These are phyloP conservation scores for Cordyceps sp. DNA, from an alignment of 2,329 filamentous ascomycete species.

Conservation along the genomic window DNA sequence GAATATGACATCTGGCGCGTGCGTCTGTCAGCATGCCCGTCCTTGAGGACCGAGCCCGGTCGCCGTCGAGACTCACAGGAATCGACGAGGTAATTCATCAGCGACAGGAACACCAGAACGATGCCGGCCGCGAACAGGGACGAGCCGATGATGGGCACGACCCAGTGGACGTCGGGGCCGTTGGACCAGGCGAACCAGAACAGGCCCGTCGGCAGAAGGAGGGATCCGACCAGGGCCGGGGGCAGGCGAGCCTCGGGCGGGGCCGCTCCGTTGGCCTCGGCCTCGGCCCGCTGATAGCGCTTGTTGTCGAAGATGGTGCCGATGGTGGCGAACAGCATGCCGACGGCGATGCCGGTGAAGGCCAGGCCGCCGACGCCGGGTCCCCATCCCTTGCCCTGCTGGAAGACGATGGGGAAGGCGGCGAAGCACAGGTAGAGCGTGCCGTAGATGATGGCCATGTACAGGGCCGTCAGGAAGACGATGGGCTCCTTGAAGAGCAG, in stretches of 20 bases:
- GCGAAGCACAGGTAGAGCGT: slow-evolving; percentile 38
- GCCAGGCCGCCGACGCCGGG: slow-evolving; percentile 41
- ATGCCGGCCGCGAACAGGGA: slow-evolving; percentile 36
- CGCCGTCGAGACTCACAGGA: slow-evolving; percentile 20
- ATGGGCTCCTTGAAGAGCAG: slow-evolving; percentile 52
- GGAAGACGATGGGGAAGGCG: slow-evolving; percentile 45
- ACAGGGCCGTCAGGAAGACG: slow-evolving; percentile 44
- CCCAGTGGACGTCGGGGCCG: slow-evolving; percentile 36
- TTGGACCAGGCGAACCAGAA: slow-evolving; percentile 55
- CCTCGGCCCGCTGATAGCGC: slow-evolving; percentile 29
- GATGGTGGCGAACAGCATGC: slow-evolving; percentile 39
- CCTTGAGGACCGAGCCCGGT: no score
- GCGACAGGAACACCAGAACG: slow-evolving; percentile 48
- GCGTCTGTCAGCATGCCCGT: slow-evolving; percentile 4
- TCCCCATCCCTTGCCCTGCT: slow-evolving; percentile 37
- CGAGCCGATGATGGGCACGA: slow-evolving; percentile 28
- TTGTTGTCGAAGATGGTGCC: slow-evolving; percentile 37
- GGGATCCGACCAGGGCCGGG: slow-evolving; percentile 39
- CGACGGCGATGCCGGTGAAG: slow-evolving; percentile 47
- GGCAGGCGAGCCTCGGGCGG: slow-evolving; percentile 48
- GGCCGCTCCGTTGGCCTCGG: slow-evolving; percentile 34
- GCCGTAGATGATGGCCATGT: slow-evolving; percentile 43
- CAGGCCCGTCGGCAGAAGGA: slow-evolving; percentile 40
- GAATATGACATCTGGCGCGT: slow-evolving; percentile 43
- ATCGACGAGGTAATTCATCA: slow-evolving; percentile 54